Base-by-base conservation (phyloP, 768 basidiomycete species). In the Austroboletus eburneus region DNA sequence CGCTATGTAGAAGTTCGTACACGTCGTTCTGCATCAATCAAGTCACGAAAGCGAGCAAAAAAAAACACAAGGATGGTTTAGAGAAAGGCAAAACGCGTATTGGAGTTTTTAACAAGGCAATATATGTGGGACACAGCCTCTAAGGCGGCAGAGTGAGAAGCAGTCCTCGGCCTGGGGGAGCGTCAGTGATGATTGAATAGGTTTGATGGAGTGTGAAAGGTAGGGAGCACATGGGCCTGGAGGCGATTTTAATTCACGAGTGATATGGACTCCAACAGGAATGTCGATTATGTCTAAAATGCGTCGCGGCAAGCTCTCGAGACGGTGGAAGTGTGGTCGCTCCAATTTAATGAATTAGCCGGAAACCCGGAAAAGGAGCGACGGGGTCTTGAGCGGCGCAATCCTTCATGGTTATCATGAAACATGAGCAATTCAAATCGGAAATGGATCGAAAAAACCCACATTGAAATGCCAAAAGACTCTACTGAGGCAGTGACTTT, bases 101-200 rank as follows among this genome's bases (percentile, higher is more conserved):
- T 27, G 27, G 12, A 12, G 27, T 12, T 27, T 27, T 39, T 18
- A 35, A 35, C 34, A 10, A 33, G 5, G 5, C 16, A 33, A 14
- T 14, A 32, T 32, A 9, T 13, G 12, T 4, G 30, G 3, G 16
- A 22, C 51, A 61, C 57, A 63, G 58, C 60, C 30, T 42, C 27
- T 7, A 18, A 12, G 0, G 23, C 13, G 5, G 25, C 18, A 3
- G 27, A 8, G 21, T 17, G 20, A 9, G 3, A 9, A 39, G 40
- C 10, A 21, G n/a, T 4, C 5, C 43, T 41, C 32, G 35, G 14
- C 13, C 23, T 40, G 22, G 24, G n/a, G 14, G 39, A 34, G 46
- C 24, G 42, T 39, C 37, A 50, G 9, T 5, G 4, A 27, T 18
- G 42, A 35, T 12, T n/a, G n/a, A 45, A 25, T 13, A 23, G 18